Evolutionary conservation across 2,329 filamentous ascomycete species (phyloP), one percentile per base, ranked within the genome.

Genomic region (Alternaria dauci): DNA sequence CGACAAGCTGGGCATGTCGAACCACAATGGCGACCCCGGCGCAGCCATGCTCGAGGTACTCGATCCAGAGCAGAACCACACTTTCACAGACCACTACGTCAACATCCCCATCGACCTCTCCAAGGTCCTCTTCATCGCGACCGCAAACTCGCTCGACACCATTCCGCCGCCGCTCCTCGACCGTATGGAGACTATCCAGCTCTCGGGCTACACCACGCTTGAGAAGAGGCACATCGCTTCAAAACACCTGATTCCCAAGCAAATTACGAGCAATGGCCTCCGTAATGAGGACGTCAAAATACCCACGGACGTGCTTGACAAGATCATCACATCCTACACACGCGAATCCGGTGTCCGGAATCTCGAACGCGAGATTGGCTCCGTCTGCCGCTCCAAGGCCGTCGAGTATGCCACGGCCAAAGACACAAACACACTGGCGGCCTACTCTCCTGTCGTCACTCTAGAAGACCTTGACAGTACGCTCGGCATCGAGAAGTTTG

Each of bases 31-130:
- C 41, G 95, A 99, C 73, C 95, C 95, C 4, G 96, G 93, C 20
- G 95, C 95, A 23, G 95, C 95, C 8, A 97, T 99, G 94, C 88
- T 99, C 14, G 95, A 99, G 79, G 95, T 99, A 11, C 85, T 99
- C 46, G 95, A 99, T 74, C 95, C 95, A 0, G 95, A 99, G 78
- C 95, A 99, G 81, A 99, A 99, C 75, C 87, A 96, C 79, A 91
- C 88, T 9, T 99, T 99, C 80, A 92, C 89, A 30, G 95, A 99
- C 75, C 95, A 99, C 80, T 99, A 98, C 77, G 88, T 99, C 76
- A 94, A 94, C 72, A 93, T 97, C 64, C 94, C 95, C 0, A 92
- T 98, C 67, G 95, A 99, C 76, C 85, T 99, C 20, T 96, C 93
- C 81, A 97, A 96, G 80, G 92, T 99, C 23, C 85, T 99, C 11